Conservation (phyloP, 176 grass and related monocot genomes). For the Oryza glaberrima region DNA sequence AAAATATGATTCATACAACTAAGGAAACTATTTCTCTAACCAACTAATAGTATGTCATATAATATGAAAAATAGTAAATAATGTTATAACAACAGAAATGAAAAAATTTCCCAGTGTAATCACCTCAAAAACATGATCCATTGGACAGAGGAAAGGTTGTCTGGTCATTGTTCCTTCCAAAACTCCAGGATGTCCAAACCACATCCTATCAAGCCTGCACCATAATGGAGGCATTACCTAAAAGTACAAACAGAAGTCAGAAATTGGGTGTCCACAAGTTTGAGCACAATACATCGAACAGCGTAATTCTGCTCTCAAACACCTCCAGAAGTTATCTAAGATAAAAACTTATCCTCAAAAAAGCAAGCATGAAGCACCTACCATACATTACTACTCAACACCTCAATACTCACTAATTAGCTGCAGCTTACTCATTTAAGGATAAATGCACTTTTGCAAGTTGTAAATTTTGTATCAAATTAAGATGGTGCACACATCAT, state of each 20-base stretch:
- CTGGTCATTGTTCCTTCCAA: slow-evolving; percentile 88
- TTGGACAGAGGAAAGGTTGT: slow-evolving; percentile 97
- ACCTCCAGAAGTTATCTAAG: too few relatives aligned
- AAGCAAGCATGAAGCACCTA: slow-evolving; percentile 17
- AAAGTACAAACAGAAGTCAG: slow-evolving; percentile 52
- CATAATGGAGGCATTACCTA: slow-evolving; percentile 99
- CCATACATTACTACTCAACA: background rate
- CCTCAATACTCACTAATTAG: background rate
- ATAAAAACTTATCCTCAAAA: background rate
- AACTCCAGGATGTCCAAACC: slow-evolving; percentile 97
- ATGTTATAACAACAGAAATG: slow-evolving; percentile 3
- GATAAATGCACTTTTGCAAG: background rate
- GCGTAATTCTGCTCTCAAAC: background rate
- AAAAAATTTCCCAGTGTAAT: slow-evolving; percentile 1
- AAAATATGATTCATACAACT: slow-evolving; percentile 16
- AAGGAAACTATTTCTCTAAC: background rate
- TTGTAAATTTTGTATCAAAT: slow-evolving; percentile 17
- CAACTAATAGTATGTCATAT: slow-evolving; percentile 3
- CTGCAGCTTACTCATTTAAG: background rate
- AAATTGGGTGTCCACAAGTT: slow-evolving; percentile 29
- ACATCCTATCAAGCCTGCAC: slow-evolving; percentile 98
- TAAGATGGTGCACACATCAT: background rate
- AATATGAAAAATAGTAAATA: background rate
- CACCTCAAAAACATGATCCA: slow-evolving; percentile 99
- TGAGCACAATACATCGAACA: slow-evolving; percentile 3